Conservation (phyloP, 2,329 filamentous ascomycete species). For the Colletotrichum sp. region DNA sequence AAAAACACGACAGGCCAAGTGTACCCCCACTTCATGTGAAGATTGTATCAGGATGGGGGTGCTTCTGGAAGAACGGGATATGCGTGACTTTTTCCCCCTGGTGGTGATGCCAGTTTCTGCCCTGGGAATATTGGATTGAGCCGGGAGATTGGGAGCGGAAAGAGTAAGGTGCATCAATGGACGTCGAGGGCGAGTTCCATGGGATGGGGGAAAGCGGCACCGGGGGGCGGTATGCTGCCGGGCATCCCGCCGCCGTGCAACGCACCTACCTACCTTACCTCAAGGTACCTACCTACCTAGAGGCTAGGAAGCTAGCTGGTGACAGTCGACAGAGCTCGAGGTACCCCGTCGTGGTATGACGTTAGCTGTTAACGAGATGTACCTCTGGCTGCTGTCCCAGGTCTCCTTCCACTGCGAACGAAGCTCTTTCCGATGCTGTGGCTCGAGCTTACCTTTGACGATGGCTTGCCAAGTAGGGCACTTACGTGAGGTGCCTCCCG, state of each 20-base stretch:
- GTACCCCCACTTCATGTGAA: constrained; percentile 19
- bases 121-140: not conserved
- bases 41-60: not conserved
- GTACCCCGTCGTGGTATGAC: not conserved
- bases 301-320: not conserved
- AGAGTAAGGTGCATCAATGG: not conserved
- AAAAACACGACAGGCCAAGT: not conserved
- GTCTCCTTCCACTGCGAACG: not conserved
- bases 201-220: not conserved
- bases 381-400: not conserved
- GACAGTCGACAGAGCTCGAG: not conserved
- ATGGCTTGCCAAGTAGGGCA: not conserved
- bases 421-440: not conserved
- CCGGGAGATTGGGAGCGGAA: not conserved
- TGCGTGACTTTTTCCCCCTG: not conserved
- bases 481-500: not conserved
- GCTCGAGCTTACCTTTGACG: not conserved
- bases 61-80: not conserved
- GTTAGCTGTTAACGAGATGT: not conserved
- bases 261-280: not conserved
- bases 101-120: not conserved
- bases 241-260: not conserved
- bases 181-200: not conserved
- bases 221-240: not conserved
- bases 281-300: too few species aligned